Conservation (phyloP, 495 filamentous ascomycete genomes). For the Aspergillus nanangensis region DNA sequence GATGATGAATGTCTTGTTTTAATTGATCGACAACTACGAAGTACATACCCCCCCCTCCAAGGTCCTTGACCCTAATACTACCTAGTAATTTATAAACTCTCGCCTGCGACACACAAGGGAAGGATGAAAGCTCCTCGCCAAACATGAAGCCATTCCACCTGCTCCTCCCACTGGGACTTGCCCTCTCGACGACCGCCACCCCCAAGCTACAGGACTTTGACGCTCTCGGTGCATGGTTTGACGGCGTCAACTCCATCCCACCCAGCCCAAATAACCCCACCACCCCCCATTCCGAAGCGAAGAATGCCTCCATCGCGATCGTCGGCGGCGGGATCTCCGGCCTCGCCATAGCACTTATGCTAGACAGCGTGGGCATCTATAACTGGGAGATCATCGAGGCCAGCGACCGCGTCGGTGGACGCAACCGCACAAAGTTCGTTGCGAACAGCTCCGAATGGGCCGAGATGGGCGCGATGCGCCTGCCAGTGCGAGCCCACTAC, state of each 20-base stretch:
- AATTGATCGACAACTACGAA: too few relatives aligned
- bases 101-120: too few relatives aligned
- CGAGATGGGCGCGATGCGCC: slow-evolving; percentile 70
- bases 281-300: slow-evolving; percentile 3
- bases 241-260: slow-evolving; percentile 21
- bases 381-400: slow-evolving; percentile 49
- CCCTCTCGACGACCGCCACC: neutral
- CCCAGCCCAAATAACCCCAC: slow-evolving; percentile 1
- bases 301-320: slow-evolving; percentile 42
- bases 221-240: slow-evolving; percentile 22
- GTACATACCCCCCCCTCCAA: too few relatives aligned
- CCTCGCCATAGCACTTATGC: slow-evolving; percentile 45
- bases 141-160: neutral
- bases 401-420: slow-evolving; percentile 45
- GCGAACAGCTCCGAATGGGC: too few relatives aligned
- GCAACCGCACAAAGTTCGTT: slow-evolving; percentile 58
- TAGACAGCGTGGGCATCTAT: slow-evolving; percentile 45
- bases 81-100: too few relatives aligned
- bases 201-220: slow-evolving; percentile 18
- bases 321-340: slow-evolving; percentile 63
- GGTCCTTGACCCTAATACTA: too few relatives aligned
- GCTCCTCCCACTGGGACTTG: neutral
- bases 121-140: neutral
- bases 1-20: too few relatives aligned
- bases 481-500: slow-evolving; percentile 23